phyloP scores from a whole-genome alignment of 2,329 filamentous ascomycete genomes.

The Nemania serpens region DNA sequence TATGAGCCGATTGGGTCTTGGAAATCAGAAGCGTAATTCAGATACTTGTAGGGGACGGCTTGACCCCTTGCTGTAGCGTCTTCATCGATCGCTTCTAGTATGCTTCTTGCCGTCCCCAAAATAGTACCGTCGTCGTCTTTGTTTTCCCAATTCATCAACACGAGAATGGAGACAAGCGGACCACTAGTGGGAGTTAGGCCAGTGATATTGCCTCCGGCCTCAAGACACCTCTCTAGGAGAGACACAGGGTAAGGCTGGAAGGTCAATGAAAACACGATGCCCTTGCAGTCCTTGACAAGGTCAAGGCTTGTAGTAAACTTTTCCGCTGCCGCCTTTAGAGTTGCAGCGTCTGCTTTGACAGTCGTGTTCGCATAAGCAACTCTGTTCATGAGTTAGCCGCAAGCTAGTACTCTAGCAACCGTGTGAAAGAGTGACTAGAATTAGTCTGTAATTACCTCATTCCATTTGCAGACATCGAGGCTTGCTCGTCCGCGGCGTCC shows the following conservation, averaged over 20 bases:
- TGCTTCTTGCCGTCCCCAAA: neutral
- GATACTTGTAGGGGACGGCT: conserved; percentile 19
- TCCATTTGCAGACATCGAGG: neutral
- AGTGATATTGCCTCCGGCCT: conserved; percentile 19
- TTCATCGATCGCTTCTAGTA: conserved; percentile 12
- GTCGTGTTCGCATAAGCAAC: neutral
- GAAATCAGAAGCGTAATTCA: conserved; percentile 30
- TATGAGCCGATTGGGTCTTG: conserved; percentile 29
- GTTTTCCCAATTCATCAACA: conserved; percentile 22
- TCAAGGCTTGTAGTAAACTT: no score
- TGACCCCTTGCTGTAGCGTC: conserved; percentile 6
- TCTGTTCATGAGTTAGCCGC: neutral
- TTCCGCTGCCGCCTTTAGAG: neutral
- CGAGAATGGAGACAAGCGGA: conserved; percentile 15
- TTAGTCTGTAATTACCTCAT: no score
- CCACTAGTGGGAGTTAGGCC: conserved; percentile 18
- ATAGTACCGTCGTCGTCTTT: conserved; percentile 23
- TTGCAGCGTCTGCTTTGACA: neutral
- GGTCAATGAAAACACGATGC: conserved; percentile 20
- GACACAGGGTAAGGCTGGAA: conserved; percentile 27
- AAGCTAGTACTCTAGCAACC: no score
- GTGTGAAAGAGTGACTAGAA: no score
- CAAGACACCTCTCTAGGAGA: conserved; percentile 4
- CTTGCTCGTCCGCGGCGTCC: conserved; percentile 21
- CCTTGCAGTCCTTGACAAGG: neutral